Conservation (phyloP, 768 basidiomycete species). For the Macrolepiota albuminosa region DNA sequence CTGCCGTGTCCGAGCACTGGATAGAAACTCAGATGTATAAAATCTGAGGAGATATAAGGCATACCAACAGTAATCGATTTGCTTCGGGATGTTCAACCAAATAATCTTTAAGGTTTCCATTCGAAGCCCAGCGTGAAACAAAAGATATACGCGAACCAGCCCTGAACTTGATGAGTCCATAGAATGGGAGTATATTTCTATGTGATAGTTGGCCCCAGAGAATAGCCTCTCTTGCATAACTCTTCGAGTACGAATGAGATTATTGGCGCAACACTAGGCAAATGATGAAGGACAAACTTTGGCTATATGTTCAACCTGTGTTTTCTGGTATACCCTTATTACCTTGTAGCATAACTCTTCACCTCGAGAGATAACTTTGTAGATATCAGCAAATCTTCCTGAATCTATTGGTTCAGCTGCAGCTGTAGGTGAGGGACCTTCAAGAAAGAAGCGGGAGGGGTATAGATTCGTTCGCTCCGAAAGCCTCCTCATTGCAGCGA, state of each 20-base stretch:
- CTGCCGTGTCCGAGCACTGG: constrained; percentile 25
- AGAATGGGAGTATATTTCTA: constrained; percentile 26
- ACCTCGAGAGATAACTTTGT: background rate
- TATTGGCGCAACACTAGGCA: background rate
- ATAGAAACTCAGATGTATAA: constrained; percentile 2
- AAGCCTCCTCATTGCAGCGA: constrained; percentile 10
- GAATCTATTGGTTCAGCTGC: background rate
- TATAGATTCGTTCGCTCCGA: constrained; percentile 1
- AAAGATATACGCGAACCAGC: constrained; percentile 22
- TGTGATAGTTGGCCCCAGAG: constrained; percentile 1
- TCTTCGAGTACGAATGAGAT: background rate
- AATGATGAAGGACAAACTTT: background rate
- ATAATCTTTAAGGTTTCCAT: constrained; percentile 25
- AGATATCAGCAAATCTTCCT: constrained; percentile 6
- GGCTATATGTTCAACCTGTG: background rate
- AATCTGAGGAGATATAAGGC: background rate
- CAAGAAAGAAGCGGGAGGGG: background rate
- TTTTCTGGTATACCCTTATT: background rate
- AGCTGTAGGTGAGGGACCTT: background rate
- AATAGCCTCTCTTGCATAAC: constrained; percentile 7
- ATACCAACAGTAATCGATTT: background rate
- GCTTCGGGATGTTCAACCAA: constrained; percentile 10
- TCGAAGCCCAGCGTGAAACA: constrained; percentile 31
- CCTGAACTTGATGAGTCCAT: constrained; percentile 22
- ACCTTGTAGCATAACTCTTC: constrained; percentile 3